phyloP scores from a whole-genome alignment of 2,329 filamentous ascomycete genomes.

The Colletotrichum graminicola region DNA sequence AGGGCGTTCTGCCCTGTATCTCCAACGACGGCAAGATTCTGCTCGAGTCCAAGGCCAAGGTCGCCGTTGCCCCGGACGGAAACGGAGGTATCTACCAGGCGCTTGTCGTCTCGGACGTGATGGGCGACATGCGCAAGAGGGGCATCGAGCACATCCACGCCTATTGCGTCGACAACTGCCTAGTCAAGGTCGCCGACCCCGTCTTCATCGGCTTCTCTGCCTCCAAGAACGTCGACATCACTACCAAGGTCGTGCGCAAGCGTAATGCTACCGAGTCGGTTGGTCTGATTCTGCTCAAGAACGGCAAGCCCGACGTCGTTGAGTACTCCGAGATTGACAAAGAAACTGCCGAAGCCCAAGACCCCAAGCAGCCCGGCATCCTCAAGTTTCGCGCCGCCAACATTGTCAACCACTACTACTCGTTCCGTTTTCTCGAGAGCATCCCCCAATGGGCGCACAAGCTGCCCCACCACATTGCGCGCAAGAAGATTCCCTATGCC shows the following conservation, averaged over 20 bases:
- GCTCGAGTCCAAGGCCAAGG: constrained; percentile 88
- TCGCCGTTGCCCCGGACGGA: constrained; percentile 95
- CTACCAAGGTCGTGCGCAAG: constrained; percentile 99
- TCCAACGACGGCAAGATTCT: constrained; percentile 98
- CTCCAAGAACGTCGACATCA: constrained; percentile 89
- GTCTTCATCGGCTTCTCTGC: constrained; percentile 95
- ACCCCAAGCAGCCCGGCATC: constrained; percentile 81
- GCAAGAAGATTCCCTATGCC: constrained; percentile 96
- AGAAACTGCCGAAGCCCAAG: constrained; percentile 88
- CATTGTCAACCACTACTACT: constrained; percentile 99
- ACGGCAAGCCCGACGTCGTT: constrained; percentile 95
- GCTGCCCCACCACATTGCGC: constrained; percentile 94
- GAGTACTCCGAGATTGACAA: constrained; percentile 98
- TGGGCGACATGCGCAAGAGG: constrained; percentile 88
- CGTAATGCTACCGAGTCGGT: constrained; percentile 96
- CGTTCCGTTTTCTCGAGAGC: constrained; percentile 88
- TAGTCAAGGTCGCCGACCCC: constrained; percentile 98
- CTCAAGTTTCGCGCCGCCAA: constrained; percentile 98
- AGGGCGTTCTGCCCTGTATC: constrained; percentile 96
- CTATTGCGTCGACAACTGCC: constrained; percentile 98
- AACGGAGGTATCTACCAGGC: constrained; percentile 98
- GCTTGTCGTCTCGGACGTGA: constrained; percentile 81
- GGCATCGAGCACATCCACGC: constrained; percentile 96
- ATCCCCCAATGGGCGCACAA: constrained; percentile 89
- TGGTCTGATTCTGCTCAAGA: constrained; percentile 93